Evolutionary conservation across 345 rosid species (phyloP).

Genomic region (Citrus sp.): DNA sequence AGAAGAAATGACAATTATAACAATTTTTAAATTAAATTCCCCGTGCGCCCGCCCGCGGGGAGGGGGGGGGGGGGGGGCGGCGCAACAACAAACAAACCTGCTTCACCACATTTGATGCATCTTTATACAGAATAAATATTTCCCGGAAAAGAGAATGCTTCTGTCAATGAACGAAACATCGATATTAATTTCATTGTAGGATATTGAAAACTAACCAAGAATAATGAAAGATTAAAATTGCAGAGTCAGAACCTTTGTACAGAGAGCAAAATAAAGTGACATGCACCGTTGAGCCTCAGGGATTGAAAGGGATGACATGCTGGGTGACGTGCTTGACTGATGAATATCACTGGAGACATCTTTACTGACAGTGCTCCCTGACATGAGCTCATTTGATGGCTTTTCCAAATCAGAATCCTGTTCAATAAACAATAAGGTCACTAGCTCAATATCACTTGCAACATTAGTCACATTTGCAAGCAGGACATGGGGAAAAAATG

Average conservation of each 20-base stretch:
- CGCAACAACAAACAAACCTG: constrained; percentile 45
- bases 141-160: constrained; percentile 84
- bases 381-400: constrained; percentile 39
- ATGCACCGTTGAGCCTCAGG: constrained; percentile 81
- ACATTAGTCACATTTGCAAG: neutral
- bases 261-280: constrained; percentile 93
- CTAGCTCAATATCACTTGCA: neutral
- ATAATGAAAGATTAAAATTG: constrained; percentile 1
- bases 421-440: constrained; percentile 3
- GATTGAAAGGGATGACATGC: constrained; percentile 38
- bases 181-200: constrained; percentile 6
- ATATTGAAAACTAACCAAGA: neutral
- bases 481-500: neutral
- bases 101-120: constrained; percentile 65
- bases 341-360: constrained; percentile 43
- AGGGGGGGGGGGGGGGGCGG: too few species aligned
- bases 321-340: constrained; percentile 37
- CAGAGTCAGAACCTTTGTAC: constrained; percentile 74
- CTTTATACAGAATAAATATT: constrained; percentile 62
- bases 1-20: constrained; percentile 4
- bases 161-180: constrained; percentile 46
- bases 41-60: too few species aligned
- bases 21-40: constrained; percentile 7
- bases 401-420: constrained; percentile 57
- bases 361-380: constrained; percentile 32